Conservation (phyloP, 169 alveolate species). For the Eimeria mitis region DNA sequence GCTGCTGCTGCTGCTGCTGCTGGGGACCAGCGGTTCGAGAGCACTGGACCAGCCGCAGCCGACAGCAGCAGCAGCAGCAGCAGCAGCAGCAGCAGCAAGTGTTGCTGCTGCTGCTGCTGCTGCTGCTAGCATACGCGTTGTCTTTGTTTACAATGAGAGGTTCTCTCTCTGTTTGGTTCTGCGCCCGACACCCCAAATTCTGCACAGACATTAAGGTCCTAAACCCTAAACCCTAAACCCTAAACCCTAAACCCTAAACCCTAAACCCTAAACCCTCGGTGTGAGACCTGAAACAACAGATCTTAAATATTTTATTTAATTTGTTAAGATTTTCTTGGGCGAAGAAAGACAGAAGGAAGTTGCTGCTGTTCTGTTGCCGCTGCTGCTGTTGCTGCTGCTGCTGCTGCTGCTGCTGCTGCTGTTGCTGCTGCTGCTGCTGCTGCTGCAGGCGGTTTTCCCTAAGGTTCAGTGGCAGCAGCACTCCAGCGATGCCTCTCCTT, state of each 20-base stretch:
- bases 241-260: conserved; percentile 39
- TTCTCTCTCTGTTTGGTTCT: conserved; percentile 12
- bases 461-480: conserved; percentile 25
- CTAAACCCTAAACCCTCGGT: conserved; percentile 18
- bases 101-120: conserved; percentile 41
- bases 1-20: conserved; percentile 14
- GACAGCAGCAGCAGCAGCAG: conserved; percentile 11
- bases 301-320: background rate
- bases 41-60: background rate
- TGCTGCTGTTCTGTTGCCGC: background rate
- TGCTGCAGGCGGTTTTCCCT: conserved; percentile 16
- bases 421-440: background rate
- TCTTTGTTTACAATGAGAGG: background rate
- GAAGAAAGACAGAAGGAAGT: background rate
- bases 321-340: background rate
- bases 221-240: background rate
- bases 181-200: background rate
- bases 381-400: background rate
- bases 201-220: background rate
- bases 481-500: conserved; percentile 17
- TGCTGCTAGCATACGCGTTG: background rate
- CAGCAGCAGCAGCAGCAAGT: background rate
- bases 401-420: background rate
- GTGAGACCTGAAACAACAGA: background rate
- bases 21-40: conserved; percentile 14